Base-by-base conservation (phyloP, 2,329 filamentous ascomycete genomes). In the Stachybotrys echinatus region DNA sequence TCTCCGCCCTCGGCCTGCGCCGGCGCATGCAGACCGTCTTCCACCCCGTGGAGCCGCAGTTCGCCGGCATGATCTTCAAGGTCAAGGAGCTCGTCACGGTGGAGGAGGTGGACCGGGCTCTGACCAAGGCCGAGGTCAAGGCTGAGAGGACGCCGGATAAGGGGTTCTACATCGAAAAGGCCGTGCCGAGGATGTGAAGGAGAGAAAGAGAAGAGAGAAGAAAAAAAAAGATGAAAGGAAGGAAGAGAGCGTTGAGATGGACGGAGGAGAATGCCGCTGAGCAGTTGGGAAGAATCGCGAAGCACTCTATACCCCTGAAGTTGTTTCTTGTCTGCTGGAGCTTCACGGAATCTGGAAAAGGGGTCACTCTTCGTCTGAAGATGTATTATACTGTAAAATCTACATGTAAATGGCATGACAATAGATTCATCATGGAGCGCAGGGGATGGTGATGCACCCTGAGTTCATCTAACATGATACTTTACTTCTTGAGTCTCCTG, bases 81-180 rank as follows among this genome's bases (percentile, higher is more conserved):
- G 90, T 96, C 60, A 96, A 96, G 76, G 92, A 96, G 73, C 75
- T 96, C 55, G 89, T 96, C 43, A 77, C 82, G 48, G 90, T 96
- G 34, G 75, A 84, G 58, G 91, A 95, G 72, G 89, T 95, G 42
- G 83, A 85, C 31, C 66, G 72, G 54, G 68, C 78, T 27, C 66
- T 89, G 70, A 85, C 77, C 7, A 81, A 83, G 64, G 69, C 72
- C 50, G 81, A 95, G 74, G 77, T 95, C 62, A 84, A 83, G 71
- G 80, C 77, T 47, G 75, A 81, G 70, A 74, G 92, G 67, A 83
- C 79, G 68, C 90, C 91, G 3, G 88, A 92, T 53, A 74, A 77
- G 1, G 92, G 92, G 2, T 96, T 91, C 62, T 92, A 84, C 60
- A 65, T 95, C 52, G 89, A 96, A 77, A 85, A 66, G 68, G 64